Percentiles rank a stretch among this genome's conserved stretches.
phyloP scores from a whole-genome alignment of 2,329 filamentous ascomycete species.

The Colletotrichum cereale region DNA sequence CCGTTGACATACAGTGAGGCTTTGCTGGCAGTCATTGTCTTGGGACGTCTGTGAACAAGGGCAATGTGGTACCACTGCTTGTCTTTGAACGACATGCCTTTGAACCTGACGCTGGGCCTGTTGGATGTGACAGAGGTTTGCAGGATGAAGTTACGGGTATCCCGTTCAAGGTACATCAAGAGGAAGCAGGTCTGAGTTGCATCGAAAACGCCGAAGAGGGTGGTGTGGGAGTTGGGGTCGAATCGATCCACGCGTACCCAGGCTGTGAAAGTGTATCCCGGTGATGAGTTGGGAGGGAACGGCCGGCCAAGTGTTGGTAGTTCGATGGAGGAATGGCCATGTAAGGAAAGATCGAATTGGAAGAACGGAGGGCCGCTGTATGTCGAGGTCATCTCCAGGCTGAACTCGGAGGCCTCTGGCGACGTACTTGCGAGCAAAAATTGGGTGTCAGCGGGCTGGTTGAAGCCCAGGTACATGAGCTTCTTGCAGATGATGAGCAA shows the following conservation, averaged over 20 bases:
- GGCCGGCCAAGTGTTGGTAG: slow-evolving; percentile 84
- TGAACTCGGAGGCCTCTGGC: slow-evolving; percentile 73
- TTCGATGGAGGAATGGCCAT: slow-evolving; percentile 92
- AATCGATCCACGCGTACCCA: slow-evolving; percentile 93
- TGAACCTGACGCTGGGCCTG: slow-evolving; percentile 93
- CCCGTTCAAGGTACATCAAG: slow-evolving; percentile 92
- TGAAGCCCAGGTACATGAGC: slow-evolving; percentile 82
- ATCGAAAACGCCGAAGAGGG: slow-evolving; percentile 95
- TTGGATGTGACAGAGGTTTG: slow-evolving; percentile 92
- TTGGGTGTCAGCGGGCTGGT: slow-evolving; percentile 84
- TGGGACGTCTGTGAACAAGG: slow-evolving; percentile 84
- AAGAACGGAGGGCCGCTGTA: slow-evolving; percentile 87
- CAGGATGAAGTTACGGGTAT: slow-evolving; percentile 93
- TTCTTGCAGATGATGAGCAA: slow-evolving; percentile 76
- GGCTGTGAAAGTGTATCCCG: slow-evolving; percentile 90
- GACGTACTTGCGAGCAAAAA: slow-evolving; percentile 72
- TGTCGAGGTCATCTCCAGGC: slow-evolving; percentile 77
- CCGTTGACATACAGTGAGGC: slow-evolving; percentile 93
- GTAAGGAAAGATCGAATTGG: slow-evolving; percentile 90
- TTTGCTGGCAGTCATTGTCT: slow-evolving; percentile 80
- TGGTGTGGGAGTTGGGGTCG: slow-evolving; percentile 88
- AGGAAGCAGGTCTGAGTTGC: slow-evolving; percentile 92
- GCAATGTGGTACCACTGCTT: slow-evolving; percentile 94
- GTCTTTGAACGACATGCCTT: slow-evolving; percentile 80
- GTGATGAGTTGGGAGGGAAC: slow-evolving; percentile 83